Evolutionary conservation across 148 eudicot genomes (phyloP).

Genomic region (Fagopyrum esculentum): DNA sequence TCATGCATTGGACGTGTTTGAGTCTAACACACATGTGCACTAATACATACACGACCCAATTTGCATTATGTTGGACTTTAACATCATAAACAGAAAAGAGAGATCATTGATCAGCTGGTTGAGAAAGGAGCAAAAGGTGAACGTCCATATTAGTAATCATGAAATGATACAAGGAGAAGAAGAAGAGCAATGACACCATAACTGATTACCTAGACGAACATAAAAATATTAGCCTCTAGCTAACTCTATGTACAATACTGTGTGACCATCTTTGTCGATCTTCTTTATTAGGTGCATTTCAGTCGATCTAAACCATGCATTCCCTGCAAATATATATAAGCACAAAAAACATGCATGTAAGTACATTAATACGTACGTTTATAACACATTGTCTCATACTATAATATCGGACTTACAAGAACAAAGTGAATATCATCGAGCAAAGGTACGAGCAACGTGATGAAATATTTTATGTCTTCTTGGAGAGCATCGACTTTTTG

Average conservation of each 20-base stretch:
- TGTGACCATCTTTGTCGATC: neutral
- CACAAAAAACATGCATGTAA: neutral
- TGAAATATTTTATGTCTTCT: slow-evolving; percentile 37
- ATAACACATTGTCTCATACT: neutral
- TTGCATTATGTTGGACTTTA: no score
- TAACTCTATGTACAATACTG: neutral
- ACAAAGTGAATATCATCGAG: slow-evolving; percentile 44
- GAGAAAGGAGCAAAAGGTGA: neutral
- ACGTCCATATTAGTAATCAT: neutral
- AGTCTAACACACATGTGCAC: no score
- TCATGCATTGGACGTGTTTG: no score
- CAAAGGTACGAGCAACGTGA: slow-evolving; percentile 45
- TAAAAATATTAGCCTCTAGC: neutral
- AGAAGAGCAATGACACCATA: neutral
- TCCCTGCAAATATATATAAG: slow-evolving; percentile 1
- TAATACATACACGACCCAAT: no score
- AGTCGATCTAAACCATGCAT: slow-evolving; percentile 7
- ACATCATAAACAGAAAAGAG: neutral
- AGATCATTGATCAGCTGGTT: neutral
- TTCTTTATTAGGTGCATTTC: neutral
- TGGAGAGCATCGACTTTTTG: slow-evolving; percentile 36
- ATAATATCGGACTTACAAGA: slow-evolving; percentile 30
- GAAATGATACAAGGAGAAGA: neutral
- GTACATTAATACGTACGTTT: neutral
- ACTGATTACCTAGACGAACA: neutral